Percentiles rank a stretch among this genome's conserved stretches.
Evolutionary conservation across 2,329 filamentous ascomycete species (phyloP).

Genomic region (Magnaporthiopsis poae): DNA sequence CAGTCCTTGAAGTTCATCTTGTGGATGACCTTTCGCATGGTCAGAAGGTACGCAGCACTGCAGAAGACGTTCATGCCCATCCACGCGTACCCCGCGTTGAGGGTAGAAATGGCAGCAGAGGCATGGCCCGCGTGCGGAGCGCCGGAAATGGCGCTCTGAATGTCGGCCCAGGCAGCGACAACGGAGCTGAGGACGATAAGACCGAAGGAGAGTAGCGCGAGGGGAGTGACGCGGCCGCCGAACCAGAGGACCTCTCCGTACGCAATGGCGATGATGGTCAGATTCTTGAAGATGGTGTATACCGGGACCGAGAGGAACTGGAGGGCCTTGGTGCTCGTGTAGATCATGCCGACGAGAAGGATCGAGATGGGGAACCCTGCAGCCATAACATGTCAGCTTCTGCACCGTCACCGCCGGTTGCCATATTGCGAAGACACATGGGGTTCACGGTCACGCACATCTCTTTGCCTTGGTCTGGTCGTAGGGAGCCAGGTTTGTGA

Average conservation of each 20-base stretch:
- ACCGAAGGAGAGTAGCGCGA: slow-evolving; percentile 86
- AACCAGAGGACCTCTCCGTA: slow-evolving; percentile 99
- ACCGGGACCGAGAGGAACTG: slow-evolving; percentile 95
- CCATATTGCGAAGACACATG: background rate
- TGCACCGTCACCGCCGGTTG: background rate
- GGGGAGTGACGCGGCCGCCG: slow-evolving; percentile 76
- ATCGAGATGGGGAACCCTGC: slow-evolving; percentile 92
- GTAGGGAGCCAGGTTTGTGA: slow-evolving; percentile 72
- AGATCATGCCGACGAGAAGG: slow-evolving; percentile 97
- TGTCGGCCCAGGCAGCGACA: slow-evolving; percentile 94
- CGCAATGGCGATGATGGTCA: slow-evolving; percentile 96
- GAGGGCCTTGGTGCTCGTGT: slow-evolving; percentile 89
- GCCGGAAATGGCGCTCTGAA: slow-evolving; percentile 68
- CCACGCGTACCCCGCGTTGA: slow-evolving; percentile 94
- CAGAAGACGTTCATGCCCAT: slow-evolving; percentile 96
- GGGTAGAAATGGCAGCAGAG: slow-evolving; percentile 68
- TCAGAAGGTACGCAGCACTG: slow-evolving; percentile 77
- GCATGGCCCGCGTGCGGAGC: slow-evolving; percentile 49
- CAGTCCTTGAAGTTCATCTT: slow-evolving; percentile 99
- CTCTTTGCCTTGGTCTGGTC: slow-evolving; percentile 82
- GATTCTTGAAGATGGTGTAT: slow-evolving; percentile 99
- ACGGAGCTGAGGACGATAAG: slow-evolving; percentile 93
- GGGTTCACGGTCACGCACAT: slow-evolving; percentile 51
- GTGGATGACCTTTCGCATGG: slow-evolving; percentile 98
- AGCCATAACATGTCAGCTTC: background rate